Base-by-base conservation (phyloP, 108 stramenopile genomes). In the Aureococcus anophagefferens region DNA sequence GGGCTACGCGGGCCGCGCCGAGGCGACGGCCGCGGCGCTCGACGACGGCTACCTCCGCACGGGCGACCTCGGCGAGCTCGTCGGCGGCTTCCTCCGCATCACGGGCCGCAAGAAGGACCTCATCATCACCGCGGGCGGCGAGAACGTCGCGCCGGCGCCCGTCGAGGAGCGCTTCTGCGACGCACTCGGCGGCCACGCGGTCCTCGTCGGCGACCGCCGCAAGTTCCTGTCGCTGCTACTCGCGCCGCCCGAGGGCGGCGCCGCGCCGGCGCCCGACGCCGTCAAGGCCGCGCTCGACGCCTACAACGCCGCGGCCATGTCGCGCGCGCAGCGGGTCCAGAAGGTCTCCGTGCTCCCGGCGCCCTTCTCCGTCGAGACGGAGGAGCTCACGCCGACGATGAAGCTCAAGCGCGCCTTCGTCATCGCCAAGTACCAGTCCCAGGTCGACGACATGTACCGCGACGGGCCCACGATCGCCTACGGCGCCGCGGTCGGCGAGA, bases 381-480 rank as follows among this genome's bases (percentile, higher is more conserved):
- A 87, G 15, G 88, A 89, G 69, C 86, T 91, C 31, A 91, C 90
- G 35, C 87, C 90, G 21, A 91, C 90, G 30, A 40, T 91, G 68
- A 91, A 91, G 77, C 72, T 91, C 63, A 91, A 91, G 82, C 79
- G 90, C 28, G 68, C 79, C 33, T 79, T 85, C 29, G 85, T 79
- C 3, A 69, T 80, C 17, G 79, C 86, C 37, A 91, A 88, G 67
- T 87, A 86, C 77, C 29, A 67, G 0, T 75, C 76, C 9, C 9
- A 44, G 9, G 40, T 44, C 40, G 40, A 44, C 40, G 40, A 5
- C 9, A 11, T 44, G 40, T 44, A 44, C 40, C n/a, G n/a, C n/a
- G n/a, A n/a, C n/a, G n/a, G n/a, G n/a, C n/a, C n/a, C n/a, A n/a
- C n/a, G n/a, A n/a, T n/a, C n/a, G n/a, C n/a, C n/a, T n/a, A n/a